These are phyloP conservation scores for Botrytis squamosa DNA, from an alignment of 2,329 filamentous ascomycete genomes.

Conservation along the genomic window DNA sequence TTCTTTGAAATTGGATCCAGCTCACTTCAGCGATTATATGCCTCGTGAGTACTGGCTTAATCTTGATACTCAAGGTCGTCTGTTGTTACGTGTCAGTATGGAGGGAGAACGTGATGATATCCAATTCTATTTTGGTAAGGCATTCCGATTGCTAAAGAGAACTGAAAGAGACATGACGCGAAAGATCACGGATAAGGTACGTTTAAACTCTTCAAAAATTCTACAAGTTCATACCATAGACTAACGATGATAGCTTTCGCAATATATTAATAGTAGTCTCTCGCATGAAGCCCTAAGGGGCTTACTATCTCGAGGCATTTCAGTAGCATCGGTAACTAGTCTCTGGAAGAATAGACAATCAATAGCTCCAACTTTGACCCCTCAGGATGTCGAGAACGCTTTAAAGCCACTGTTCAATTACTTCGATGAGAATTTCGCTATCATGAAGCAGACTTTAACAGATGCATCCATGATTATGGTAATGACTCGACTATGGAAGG, in stretches of 20 bases:
- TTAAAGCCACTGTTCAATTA: slow-evolving; percentile 85
- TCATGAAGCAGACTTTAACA: slow-evolving; percentile 96
- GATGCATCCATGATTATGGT: slow-evolving; percentile 97
- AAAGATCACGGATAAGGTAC: slow-evolving; percentile 94
- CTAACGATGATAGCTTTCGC: slow-evolving; percentile 63
- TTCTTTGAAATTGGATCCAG: slow-evolving; percentile 96
- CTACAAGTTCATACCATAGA: slow-evolving; percentile 14
- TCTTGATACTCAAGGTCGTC: slow-evolving; percentile 87
- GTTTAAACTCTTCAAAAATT: background rate
- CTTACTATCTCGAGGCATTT: slow-evolving; percentile 68
- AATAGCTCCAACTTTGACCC: slow-evolving; percentile 58
- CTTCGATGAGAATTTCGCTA: slow-evolving; percentile 98
- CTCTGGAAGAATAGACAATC: slow-evolving; percentile 62
- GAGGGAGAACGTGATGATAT: slow-evolving; percentile 98
- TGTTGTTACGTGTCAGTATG: slow-evolving; percentile 93
- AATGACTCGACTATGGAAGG: slow-evolving; percentile 98
- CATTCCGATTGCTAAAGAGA: slow-evolving; percentile 90
- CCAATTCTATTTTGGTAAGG: slow-evolving; percentile 96
- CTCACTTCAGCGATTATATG: slow-evolving; percentile 93
- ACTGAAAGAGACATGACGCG: slow-evolving; percentile 98
- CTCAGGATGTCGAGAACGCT: slow-evolving; percentile 74
- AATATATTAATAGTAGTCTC: slow-evolving; percentile 87
- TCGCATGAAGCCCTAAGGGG: slow-evolving; percentile 77
- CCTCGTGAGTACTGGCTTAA: slow-evolving; percentile 98
- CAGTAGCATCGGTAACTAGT: slow-evolving; percentile 71